Evolutionary conservation across 2,329 filamentous ascomycete species (phyloP), one percentile per base, ranked within the genome.

Genomic region (Aspergillus bombycis): DNA sequence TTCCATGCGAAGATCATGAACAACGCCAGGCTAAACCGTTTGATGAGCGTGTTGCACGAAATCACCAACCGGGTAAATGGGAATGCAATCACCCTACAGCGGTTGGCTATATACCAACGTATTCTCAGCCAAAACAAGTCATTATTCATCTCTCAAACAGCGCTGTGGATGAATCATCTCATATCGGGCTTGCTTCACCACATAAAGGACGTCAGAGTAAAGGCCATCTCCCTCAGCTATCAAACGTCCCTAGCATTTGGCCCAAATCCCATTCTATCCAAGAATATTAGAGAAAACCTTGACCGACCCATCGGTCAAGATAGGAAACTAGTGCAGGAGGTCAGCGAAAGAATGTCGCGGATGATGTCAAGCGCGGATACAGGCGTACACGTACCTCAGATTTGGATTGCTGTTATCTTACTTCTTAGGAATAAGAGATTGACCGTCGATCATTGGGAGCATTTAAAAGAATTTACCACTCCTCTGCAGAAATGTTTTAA

Each of bases 401-500:
- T 98, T 26, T 98, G 94, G 94, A 91, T 91, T 63, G 86, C 93
- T 41, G 82, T 96, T 2, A 87, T 94, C 8, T 84, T 97, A 2
- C 88, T 97, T 61, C 82, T 97, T 55, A 88, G 91, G 59, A 82
- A 78, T 65, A 79, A 88, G 79, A 77, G 88, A 75, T 67, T 83
- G 82, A 72, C 88, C 81, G 67, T 89, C 74, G 80, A 86, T 30
- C 77, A 81, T 43, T 98, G 94, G 91, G 84, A 89, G 36, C 87
- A 91, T 71, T 88, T 93, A 66, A 85, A 83, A 32, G 83, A 86
- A 7, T 97, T 93, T 91, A 82, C 97, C 9, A 84, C 85, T 36
- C 84, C 97, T 11, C 89, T 96, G 21, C 91, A 97, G 71, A 85
- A 84, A 65, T 95, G 92, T 72, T 93, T 98, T 78, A 96, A 96